Base-by-base conservation (phyloP, 306 rosid species). In the Quercus ilex region DNA sequence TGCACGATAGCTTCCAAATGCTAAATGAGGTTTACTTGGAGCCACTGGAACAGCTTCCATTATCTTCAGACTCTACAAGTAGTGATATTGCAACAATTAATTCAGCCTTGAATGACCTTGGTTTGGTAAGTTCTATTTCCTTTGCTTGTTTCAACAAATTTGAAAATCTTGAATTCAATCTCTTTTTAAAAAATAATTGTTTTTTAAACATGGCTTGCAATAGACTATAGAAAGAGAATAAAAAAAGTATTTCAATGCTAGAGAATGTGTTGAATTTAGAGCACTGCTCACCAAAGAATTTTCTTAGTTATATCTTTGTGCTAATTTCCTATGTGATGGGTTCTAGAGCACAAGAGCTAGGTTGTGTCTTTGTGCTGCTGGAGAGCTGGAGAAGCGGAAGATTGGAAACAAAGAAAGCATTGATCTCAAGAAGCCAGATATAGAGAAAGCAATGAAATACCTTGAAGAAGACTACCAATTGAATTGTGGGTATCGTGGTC, bases 281-380 rank as follows among this genome's bases (percentile, higher is more conserved):
- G 18, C 76, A 15, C 21, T 9, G 30, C 21, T 30, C 30, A 26
- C n/a, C 10, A 41, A 41, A 41, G 3, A 41, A 41, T 41, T 41
- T 41, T 41, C 46, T 41, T 41, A 8, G 46, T 41, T 41, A 41
- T 41, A 8, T 17, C 43, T 69, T 5, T 26, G 41, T 55, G 31
- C 62, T 38, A 6, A 71, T 84, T 53, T 55, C 53, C 53, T 18
- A 55, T 63, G 67, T 46, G 53, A 62, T 53, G 28, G 20, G 78
- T 78, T 84, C 79, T 90, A 95, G 99, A 84, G 90, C 68, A 12
- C 88, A 19, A 79, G 83, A 58, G 97, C 90, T 18, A 88, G 92
- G 70, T 52, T 93, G 26, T 89, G 94, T 80, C 87, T 95, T 31
- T 76, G 91, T 19, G 96, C 94, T 19, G 97, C 99, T 0, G 93